Conservation (phyloP, 108 stramenopile genomes). For the Asterionellopsis glacialis region DNA sequence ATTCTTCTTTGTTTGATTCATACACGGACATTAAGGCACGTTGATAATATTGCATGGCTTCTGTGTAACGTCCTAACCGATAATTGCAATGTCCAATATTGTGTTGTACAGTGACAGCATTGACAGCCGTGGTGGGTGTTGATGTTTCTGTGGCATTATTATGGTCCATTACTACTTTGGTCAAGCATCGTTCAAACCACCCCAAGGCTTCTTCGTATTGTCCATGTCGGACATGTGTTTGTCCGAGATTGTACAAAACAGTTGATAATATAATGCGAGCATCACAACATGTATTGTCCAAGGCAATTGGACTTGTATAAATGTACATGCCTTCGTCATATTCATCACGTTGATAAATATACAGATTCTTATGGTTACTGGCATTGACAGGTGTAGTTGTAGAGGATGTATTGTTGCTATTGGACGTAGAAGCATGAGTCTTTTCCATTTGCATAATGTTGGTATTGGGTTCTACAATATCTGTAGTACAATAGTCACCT, state of each 20-base stretch:
- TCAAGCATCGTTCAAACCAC: neutral
- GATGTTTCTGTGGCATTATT: neutral
- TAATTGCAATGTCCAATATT: slow-evolving; percentile 52
- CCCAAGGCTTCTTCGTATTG: slow-evolving; percentile 2
- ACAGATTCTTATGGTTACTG: slow-evolving; percentile 9
- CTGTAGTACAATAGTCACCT: no score
- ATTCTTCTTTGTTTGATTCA: neutral
- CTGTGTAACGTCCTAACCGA: slow-evolving; percentile 35
- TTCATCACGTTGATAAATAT: slow-evolving; percentile 44
- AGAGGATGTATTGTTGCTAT: no score
- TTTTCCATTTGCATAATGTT: no score
- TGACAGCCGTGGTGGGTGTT: no score
- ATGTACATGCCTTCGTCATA: slow-evolving; percentile 17
- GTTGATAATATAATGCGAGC: slow-evolving; percentile 4
- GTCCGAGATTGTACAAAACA: slow-evolving; percentile 13
- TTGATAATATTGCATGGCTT: slow-evolving; percentile 28
- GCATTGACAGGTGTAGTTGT: no score
- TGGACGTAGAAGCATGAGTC: no score
- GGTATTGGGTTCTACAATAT: no score
- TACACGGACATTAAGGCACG: neutral
- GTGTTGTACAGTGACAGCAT: slow-evolving; percentile 15
- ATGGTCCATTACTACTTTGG: neutral
- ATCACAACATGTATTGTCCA: neutral
- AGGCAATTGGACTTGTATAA: slow-evolving; percentile 5
- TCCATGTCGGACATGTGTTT: slow-evolving; percentile 1